Evolutionary conservation across 495 filamentous ascomycete species (phyloP), one percentile per base, ranked within the genome.

Genomic region (Astrothelium macrocarpum): DNA sequence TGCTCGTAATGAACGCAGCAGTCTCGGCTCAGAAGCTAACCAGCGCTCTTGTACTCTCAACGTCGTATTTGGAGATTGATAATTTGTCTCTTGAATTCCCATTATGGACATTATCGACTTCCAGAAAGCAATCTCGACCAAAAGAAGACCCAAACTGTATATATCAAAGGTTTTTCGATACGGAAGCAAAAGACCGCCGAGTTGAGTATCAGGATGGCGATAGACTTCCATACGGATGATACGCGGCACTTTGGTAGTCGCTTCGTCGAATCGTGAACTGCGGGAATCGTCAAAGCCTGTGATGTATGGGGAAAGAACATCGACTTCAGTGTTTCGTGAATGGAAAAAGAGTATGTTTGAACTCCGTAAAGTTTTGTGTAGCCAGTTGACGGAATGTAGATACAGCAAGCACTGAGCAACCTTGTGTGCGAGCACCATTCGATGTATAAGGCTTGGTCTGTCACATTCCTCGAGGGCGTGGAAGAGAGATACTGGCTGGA

Each of bases 281-380:
- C 82, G 73, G 7, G 78, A 76, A 60, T 81, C 81, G 67, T 84
- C 82, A 63, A 83, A 84, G 10, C 82, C 82, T 0, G 77, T 76
- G 25, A 85, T 70, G 59, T 75, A 80, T 0, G 81, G 81, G 25
- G 58, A 60, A 28, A 29, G 26, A 59, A 72, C 71, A 32, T 73
- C 29, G 36, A 68, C 66, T 69, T 64, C 69, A 65, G 62, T 53
- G 20, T 68, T 63, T 16, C 69, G 65, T 62, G 74, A 67, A 26
- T 72, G 67, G 66, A 84, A 75, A 70, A 85, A 82, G 12, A 85
- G 59, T 42, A 85, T 74, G 62, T 81, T 83, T 31, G 79, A 71
- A 53, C 75, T 78, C 25, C 80, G 77, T 0, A 85, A 67, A 1
- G 79, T 78, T 68, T 85, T 85, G 73, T 84, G 82, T 25, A 84